Evolutionary conservation across 2,329 filamentous ascomycete genomes (phyloP).

Genomic region (Aspergillus caelatus): DNA sequence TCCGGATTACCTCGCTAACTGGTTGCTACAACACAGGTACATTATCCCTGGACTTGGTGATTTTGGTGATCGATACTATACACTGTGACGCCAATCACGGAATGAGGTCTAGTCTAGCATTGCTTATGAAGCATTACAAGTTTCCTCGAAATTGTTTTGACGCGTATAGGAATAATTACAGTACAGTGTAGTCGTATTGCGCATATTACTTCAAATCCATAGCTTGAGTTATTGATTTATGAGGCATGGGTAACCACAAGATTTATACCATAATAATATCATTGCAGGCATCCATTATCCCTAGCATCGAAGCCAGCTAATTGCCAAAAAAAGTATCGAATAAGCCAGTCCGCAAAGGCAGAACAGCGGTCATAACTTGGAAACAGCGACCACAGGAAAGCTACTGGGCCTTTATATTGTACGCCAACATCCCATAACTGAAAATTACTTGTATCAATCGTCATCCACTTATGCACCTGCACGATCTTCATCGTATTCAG

Average conservation of each 20-base stretch:
- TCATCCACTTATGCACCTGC: slow-evolving; percentile 32
- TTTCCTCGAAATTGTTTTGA: neutral
- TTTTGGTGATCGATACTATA: slow-evolving; percentile 96
- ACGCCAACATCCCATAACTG: slow-evolving; percentile 9
- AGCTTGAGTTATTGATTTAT: neutral
- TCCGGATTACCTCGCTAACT: slow-evolving; percentile 3
- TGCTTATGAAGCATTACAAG: neutral
- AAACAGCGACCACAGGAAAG: neutral
- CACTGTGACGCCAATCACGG: slow-evolving; percentile 60
- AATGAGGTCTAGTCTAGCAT: neutral
- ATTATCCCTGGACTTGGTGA: slow-evolving; percentile 93
- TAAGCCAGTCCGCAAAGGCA: neutral
- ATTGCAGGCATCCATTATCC: neutral
- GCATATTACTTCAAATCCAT: neutral
- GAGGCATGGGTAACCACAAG: neutral
- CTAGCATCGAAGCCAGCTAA: neutral
- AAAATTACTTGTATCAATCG: slow-evolving; percentile 26
- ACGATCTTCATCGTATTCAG: slow-evolving; percentile 19
- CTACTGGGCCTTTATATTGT: slow-evolving; percentile 10
- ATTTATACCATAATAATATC: neutral
- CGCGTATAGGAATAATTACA: neutral
- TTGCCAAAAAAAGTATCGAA: neutral
- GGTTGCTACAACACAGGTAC: slow-evolving; percentile 63
- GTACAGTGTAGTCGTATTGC: neutral
- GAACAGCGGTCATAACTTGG: neutral